Base-by-base conservation (phyloP, 1,284 basidiomycete genomes). In the Malassezia pachydermatis region DNA sequence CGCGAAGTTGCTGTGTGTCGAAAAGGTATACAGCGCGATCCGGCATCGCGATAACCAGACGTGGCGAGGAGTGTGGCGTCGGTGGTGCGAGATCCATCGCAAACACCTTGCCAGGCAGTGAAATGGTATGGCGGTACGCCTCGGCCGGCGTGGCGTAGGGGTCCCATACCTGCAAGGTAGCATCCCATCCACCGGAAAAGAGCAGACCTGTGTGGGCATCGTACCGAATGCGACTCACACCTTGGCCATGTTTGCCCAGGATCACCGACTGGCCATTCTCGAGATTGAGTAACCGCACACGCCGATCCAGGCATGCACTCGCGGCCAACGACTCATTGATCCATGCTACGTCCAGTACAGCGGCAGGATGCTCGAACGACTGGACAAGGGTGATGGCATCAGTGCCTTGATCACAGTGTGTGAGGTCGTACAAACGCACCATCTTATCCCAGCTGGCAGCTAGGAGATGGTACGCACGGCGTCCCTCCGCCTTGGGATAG, bases 261-360 rank as follows among this genome's bases (percentile, higher is more conserved):
- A 71, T 62, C 35, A 51, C 37, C 14, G 28, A 47, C 30, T 62
- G 59, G 7, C 64, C 63, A 0, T 57, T 60, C 5, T 38, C 33
- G 6, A 68, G 47, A 38, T 71, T 48, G 6, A 68, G 54, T 41
- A 71, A 41, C 0, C 68, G 41, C 0, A 71, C 59, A 8, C 68
- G 47, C 1, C 68, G 52, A 42, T 71, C 68, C 3, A 70, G 41
- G 7, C 59, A 37, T 0, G 56, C 68, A 14, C 59, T 61, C 2
- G 68, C 68, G 3, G 64, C 68, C 1, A 62, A 44, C 2, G 25
- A 25, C 17, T 57, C 49, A 17, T 38, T 54, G 38, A 71, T 55
- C 48, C 62, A 71, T 33, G 63, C 65, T 1, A 62, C 60, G n/a
- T 71, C 67, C 0, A 71, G 53, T 5, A 70, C 67, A 0, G 68